Base-by-base conservation (phyloP, 495 filamentous ascomycete species). In the Oleoguttula mirabilis region DNA sequence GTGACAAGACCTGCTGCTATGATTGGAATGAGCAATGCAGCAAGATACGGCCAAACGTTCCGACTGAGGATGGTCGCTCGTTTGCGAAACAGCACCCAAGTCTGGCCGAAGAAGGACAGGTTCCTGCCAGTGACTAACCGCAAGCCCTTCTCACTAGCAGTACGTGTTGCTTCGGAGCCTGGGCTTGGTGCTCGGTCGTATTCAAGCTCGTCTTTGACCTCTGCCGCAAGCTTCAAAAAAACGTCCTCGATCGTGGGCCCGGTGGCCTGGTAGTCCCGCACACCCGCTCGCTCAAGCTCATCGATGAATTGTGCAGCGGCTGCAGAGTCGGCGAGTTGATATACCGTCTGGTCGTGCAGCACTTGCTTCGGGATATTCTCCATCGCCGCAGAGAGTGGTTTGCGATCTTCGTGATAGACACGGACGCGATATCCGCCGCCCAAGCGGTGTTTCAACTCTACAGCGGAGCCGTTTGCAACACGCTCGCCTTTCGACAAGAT, bases 211-310 rank as follows among this genome's bases (percentile, higher is more conserved):
- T 49, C 47, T 19, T 49, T 54, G 10, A 57, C 63, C 55, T 88
- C 82, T 41, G 81, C 79, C 1, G 84, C 84, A 23, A 92, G 69
- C 44, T 82, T 81, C 42, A 92, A 61, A 59, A 94, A 94, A 0
- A 90, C 45, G 33, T 62, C 55, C 41, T 61, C 60, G 22, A 94
- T 88, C 0, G 82, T 88, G 2, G 86, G 86, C 0, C 84, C 84
- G 21, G 55, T 58, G 41, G 61, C 56, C 37, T 62, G 52, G 10
- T 57, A 51, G 38, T 54, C 45, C 12, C 43, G 42, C 27, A 55
- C 22, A 33, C 52, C 73, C 1, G 65, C 64, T 0, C 59, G 52
- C 56, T 92, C 82, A 1, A 92, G 66, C 20, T 60, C 56, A 34
- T 67, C 67, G 41, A 94, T 75, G n/a, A 88, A 71, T 7, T 65